A percentile compares a stretch with the other conserved stretches of the same genome.
Conservation (phyloP, 1,284 basidiomycete species). For the Pisolithus thermaeus region DNA sequence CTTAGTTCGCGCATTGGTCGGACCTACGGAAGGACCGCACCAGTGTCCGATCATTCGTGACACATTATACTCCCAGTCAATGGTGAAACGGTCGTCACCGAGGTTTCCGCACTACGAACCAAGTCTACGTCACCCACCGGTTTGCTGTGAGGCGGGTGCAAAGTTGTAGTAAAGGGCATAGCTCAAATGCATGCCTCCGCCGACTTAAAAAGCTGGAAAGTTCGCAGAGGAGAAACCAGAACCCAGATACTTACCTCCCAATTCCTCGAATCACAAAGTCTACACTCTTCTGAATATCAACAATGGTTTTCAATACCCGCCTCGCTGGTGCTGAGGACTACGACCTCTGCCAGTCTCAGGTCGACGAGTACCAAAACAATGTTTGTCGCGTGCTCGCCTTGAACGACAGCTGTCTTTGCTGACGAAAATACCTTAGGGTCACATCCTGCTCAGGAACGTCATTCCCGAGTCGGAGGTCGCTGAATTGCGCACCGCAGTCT, state of each 20-base stretch:
- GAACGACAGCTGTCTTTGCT: background rate
- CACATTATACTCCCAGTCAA: too few relatives aligned
- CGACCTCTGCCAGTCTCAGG: background rate
- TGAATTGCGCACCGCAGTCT: constrained; percentile 1
- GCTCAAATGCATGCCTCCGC: background rate
- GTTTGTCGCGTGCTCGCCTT: background rate
- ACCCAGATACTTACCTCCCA: background rate
- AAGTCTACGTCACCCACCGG: background rate
- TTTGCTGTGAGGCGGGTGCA: background rate
- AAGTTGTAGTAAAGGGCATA: background rate
- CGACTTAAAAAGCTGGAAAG: background rate
- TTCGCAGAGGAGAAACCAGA: background rate
- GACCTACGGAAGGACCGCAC: too few relatives aligned
- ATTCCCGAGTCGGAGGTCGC: background rate
- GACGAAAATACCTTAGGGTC: background rate
- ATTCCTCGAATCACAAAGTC: background rate
- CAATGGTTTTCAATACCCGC: background rate
- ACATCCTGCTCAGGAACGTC: constrained; percentile 1
- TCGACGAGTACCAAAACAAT: constrained; percentile 3
- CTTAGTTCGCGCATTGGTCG: too few relatives aligned
- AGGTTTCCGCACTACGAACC: background rate
- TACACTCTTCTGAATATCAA: background rate
- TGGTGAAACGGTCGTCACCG: too few relatives aligned
- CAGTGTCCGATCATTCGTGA: too few relatives aligned
- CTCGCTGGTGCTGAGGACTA: background rate